Conservation (phyloP, 345 rosid species). For the Salix koriyanagi region DNA sequence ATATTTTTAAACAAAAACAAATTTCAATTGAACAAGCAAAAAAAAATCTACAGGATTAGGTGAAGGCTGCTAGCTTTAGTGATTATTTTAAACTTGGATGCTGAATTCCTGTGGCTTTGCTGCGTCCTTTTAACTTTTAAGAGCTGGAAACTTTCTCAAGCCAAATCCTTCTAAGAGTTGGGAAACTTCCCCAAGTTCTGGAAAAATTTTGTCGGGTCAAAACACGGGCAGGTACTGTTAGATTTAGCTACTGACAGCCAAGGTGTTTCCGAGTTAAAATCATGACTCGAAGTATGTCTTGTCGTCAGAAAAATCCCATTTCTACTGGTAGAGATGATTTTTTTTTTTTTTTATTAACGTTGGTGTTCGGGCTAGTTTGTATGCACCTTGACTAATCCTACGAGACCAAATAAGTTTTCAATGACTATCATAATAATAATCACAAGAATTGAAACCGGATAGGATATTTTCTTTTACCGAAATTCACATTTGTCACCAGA, state of each 20-base stretch:
- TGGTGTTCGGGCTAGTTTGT: too few relatives aligned
- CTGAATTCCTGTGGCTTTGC: background rate
- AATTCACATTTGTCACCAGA: background rate
- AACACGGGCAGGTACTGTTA: background rate
- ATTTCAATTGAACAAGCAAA: too few relatives aligned
- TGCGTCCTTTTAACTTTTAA: background rate
- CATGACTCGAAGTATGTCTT: background rate
- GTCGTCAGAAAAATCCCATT: background rate
- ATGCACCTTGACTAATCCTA: fast-evolving
- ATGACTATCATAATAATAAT: too few relatives aligned
- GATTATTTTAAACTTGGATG: background rate
- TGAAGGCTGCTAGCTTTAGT: background rate
- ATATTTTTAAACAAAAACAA: too few relatives aligned
- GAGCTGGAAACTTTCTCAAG: background rate
- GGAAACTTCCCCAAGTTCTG: too few relatives aligned
- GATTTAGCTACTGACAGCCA: background rate
- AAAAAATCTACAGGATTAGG: background rate
- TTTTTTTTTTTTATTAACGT: too few relatives aligned
- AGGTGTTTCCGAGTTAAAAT: background rate
- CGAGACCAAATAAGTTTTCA: too few relatives aligned
- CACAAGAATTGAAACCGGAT: too few relatives aligned
- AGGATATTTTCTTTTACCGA: too few relatives aligned
- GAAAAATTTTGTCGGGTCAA: too few relatives aligned
- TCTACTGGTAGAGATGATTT: background rate
- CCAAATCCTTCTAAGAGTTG: too few relatives aligned